Percentiles rank a stretch among this genome's conserved stretches.
These are phyloP conservation scores for Paramecium pentaurelia DNA, from an alignment of 73 alveolate genomes.

Conservation along the genomic window DNA sequence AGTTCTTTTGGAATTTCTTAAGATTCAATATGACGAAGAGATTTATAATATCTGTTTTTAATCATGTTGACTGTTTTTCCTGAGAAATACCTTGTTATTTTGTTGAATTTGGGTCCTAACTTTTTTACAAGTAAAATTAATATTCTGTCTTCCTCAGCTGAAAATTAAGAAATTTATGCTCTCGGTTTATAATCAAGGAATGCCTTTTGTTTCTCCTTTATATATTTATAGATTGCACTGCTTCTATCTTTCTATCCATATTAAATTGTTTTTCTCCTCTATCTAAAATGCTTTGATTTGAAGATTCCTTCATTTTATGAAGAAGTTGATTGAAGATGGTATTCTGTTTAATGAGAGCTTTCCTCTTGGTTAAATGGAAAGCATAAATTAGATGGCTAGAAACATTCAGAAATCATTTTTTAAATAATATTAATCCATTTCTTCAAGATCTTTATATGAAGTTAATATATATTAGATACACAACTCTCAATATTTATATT, in stretches of 20 bases:
- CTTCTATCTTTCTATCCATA: background rate
- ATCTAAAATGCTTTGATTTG: background rate
- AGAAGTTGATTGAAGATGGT: background rate
- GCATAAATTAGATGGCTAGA: background rate
- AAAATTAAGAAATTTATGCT: background rate
- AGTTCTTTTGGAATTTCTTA: background rate
- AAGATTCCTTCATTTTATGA: background rate
- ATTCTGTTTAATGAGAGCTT: background rate
- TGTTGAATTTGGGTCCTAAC: constrained; percentile 18
- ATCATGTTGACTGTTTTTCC: constrained; percentile 13
- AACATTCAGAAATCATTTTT: background rate
- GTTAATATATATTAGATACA: background rate
- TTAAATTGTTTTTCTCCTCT: background rate
- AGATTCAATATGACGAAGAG: background rate
- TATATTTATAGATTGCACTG: background rate
- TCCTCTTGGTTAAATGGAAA: background rate
- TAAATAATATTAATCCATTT: background rate
- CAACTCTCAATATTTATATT: background rate
- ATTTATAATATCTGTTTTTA: constrained; percentile 26
- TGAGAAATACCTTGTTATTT: background rate
- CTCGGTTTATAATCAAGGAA: background rate
- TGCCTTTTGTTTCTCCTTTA: background rate
- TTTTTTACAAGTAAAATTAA: background rate
- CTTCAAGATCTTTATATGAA: background rate
- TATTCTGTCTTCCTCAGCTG: background rate